These are phyloP conservation scores for Gossypium arboreum DNA, from an alignment of 345 rosid species.

Conservation along the genomic window DNA sequence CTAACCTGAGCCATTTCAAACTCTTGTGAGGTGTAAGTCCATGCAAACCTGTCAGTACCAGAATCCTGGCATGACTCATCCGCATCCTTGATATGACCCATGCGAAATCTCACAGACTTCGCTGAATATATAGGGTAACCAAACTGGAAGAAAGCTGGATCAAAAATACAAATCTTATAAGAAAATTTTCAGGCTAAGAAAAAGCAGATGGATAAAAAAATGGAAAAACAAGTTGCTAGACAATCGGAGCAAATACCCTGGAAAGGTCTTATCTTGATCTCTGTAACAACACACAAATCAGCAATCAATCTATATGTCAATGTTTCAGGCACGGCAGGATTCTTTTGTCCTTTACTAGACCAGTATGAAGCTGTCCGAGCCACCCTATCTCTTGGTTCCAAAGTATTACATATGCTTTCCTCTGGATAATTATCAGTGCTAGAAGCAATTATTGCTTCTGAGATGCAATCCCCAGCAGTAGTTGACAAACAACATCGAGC, in stretches of 20 bases:
- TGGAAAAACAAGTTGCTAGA: background rate
- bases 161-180: background rate
- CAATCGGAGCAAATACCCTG: conserved; percentile 41
- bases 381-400: conserved; percentile 46
- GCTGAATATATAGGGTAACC: conserved; percentile 84
- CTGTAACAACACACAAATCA: conserved; percentile 65
- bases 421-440: conserved; percentile 82
- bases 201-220: conserved; percentile 3
- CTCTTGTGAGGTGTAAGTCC: conserved; percentile 83
- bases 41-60: conserved; percentile 42
- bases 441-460: conserved; percentile 68
- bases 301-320: conserved; percentile 59
- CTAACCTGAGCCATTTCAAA: conserved; percentile 88
- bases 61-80: conserved; percentile 25
- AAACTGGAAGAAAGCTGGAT: conserved; percentile 68
- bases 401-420: conserved; percentile 73
- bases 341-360: conserved; percentile 81
- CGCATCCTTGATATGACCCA: conserved; percentile 49
- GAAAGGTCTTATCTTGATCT: conserved; percentile 74
- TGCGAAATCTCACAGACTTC: conserved; percentile 57
- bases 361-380: conserved; percentile 62
- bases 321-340: conserved; percentile 70
- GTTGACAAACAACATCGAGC: conserved; percentile 40
- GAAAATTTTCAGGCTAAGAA: background rate
- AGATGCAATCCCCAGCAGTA: conserved; percentile 42